Evolutionary conservation across 2,329 filamentous ascomycete species (phyloP).

Genomic region (Nigrospora osmanthi): DNA sequence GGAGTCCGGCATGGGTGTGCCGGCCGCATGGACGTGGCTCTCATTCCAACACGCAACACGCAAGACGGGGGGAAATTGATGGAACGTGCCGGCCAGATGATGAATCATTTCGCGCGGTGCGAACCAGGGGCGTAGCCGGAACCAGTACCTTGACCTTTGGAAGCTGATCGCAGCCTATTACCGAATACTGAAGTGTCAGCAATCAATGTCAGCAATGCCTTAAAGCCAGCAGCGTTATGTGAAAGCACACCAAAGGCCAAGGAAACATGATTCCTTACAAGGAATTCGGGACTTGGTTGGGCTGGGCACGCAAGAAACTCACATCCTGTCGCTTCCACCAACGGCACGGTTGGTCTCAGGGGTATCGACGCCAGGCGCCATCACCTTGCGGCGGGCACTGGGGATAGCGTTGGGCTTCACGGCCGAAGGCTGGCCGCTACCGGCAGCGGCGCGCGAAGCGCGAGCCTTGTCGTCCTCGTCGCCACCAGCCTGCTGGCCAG

Average conservation of each 20-base stretch:
- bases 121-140: constrained; percentile 32
- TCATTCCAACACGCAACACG: constrained; percentile 9
- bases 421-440: constrained; percentile 54
- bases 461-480: constrained; percentile 72
- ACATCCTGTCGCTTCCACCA: constrained; percentile 88
- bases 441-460: constrained; percentile 59
- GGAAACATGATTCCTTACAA: constrained; percentile 84
- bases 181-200: constrained; percentile 77
- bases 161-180: constrained; percentile 81
- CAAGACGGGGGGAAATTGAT: constrained; percentile 5
- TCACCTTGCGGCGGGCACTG: constrained; percentile 76
- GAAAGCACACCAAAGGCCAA: constrained; percentile 73
- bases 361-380: constrained; percentile 56
- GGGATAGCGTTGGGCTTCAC: constrained; percentile 68
- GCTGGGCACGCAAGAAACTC: constrained; percentile 62
- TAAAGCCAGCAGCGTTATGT: constrained; percentile 58
- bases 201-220: constrained; percentile 65
- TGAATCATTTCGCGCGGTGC: constrained; percentile 35
- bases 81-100: constrained; percentile 6
- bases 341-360: constrained; percentile 68
- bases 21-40: not conserved
- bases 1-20: not conserved
- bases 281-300: constrained; percentile 49
- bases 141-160: constrained; percentile 49
- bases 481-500: constrained; percentile 54